These are phyloP conservation scores for Monilinia laxa DNA, from an alignment of 2,329 filamentous ascomycete species.

Conservation along the genomic window DNA sequence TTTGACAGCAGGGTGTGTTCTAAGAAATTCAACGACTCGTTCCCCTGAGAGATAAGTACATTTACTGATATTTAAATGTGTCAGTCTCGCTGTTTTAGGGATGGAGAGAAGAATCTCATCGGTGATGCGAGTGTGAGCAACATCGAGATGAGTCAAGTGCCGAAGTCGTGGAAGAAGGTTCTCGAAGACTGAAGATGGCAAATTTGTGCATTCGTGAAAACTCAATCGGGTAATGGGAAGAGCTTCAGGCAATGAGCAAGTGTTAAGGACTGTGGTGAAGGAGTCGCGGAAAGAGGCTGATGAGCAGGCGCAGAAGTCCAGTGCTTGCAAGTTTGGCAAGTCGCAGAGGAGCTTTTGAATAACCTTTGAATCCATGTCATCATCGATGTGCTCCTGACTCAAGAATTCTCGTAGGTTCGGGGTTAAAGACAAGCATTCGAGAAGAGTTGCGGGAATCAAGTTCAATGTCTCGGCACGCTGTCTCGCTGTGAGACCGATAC, in stretches of 20 bases:
- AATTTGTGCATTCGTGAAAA: constrained; percentile 74
- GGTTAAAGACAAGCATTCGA: constrained; percentile 68
- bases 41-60: constrained; percentile 68
- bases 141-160: constrained; percentile 72
- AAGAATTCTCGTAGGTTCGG: constrained; percentile 76
- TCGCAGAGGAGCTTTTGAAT: constrained; percentile 69
- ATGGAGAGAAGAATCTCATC: constrained; percentile 69
- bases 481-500: constrained; percentile 70
- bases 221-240: constrained; percentile 67
- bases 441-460: constrained; percentile 70
- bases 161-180: constrained; percentile 67
- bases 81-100: constrained; percentile 68
- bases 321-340: constrained; percentile 61
- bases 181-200: constrained; percentile 67
- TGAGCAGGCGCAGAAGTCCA: constrained; percentile 78
- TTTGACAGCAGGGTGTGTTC: constrained; percentile 66
- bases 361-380: constrained; percentile 68
- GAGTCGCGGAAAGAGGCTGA: constrained; percentile 64
- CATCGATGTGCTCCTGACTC: constrained; percentile 77
- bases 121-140: constrained; percentile 75
- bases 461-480: constrained; percentile 75
- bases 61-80: constrained; percentile 75
- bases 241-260: constrained; percentile 37
- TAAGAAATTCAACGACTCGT: constrained; percentile 68
- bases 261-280: constrained; percentile 53